A percentile compares a stretch with the other conserved stretches of the same genome.
Conservation (phyloP, 1,139 yeast species). For the Blastobotrys indianensis region DNA sequence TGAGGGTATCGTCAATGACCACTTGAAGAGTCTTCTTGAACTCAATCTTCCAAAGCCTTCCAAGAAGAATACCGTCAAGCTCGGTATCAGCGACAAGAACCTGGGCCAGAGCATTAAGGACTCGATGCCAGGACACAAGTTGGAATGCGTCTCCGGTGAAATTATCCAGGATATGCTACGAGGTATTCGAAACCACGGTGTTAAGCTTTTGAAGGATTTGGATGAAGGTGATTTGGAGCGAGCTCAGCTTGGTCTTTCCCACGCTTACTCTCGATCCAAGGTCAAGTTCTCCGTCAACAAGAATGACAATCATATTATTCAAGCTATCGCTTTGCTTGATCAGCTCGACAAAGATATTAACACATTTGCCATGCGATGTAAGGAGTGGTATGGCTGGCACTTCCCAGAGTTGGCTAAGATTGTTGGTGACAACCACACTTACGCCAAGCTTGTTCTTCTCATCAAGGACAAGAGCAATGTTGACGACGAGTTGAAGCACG, state of each 20-base stretch:
- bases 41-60: conserved; percentile 83
- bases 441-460: conserved; percentile 74
- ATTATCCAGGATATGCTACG: conserved; percentile 91
- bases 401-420: conserved; percentile 97
- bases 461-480: conserved; percentile 85
- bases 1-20: conserved; percentile 93
- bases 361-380: conserved; percentile 97
- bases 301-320: conserved; percentile 97
- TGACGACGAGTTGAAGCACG: conserved; percentile 80
- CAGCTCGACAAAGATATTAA: conserved; percentile 96
- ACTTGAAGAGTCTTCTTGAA: conserved; percentile 82
- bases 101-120: conserved; percentile 97
- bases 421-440: conserved; percentile 85
- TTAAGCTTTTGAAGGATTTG: conserved; percentile 81
- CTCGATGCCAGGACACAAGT: conserved; percentile 55
- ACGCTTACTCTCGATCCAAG: conserved; percentile 97
- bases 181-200: conserved; percentile 89
- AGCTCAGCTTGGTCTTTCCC: conserved; percentile 98
- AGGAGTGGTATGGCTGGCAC: conserved; percentile 99
- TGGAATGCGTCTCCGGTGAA: conserved; percentile 88
- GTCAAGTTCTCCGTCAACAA: conserved; percentile 98
- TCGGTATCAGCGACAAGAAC: conserved; percentile 93
- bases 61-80: conserved; percentile 51
- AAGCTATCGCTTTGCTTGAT: conserved; percentile 94
- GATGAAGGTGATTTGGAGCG: conserved; percentile 95